Evolutionary conservation across 225 moss, liverwort and hornwort species (phyloP).

Genomic region (Sphagnum contortum): DNA sequence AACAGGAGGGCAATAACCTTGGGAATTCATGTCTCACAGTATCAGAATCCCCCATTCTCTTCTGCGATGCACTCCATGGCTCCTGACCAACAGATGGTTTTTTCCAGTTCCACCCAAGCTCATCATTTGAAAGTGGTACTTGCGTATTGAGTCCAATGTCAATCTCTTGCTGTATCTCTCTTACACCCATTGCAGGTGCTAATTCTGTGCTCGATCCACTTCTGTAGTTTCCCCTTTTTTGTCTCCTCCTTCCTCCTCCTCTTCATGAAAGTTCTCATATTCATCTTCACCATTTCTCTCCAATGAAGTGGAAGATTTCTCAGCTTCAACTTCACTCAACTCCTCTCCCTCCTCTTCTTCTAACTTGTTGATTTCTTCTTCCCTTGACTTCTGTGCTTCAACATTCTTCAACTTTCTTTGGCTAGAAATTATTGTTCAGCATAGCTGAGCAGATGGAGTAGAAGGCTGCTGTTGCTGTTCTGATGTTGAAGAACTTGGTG

Average conservation of each 20-base stretch:
- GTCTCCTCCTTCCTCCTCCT: background rate
- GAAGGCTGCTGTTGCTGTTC: no score
- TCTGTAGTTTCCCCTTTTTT: conserved; percentile 3
- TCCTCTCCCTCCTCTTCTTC: conserved; percentile 34
- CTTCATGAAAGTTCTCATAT: conserved; percentile 9
- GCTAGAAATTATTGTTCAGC: conserved; percentile 21
- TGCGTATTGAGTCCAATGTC: conserved; percentile 10
- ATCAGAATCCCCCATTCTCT: conserved; percentile 77
- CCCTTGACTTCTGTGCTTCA: conserved; percentile 9
- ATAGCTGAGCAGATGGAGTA: no score
- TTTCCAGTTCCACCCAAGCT: conserved; percentile 97
- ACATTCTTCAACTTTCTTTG: conserved; percentile 22
- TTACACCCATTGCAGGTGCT: conserved; percentile 10
- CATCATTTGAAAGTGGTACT: conserved; percentile 42
- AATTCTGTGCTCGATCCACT: background rate
- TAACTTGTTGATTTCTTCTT: conserved; percentile 24
- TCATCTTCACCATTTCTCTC: conserved; percentile 10
- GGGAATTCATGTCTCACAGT: conserved; percentile 32
- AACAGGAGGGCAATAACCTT: no score
- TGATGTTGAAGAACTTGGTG: no score
- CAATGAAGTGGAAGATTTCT: background rate
- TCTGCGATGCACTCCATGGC: conserved; percentile 98
- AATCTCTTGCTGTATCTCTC: conserved; percentile 10
- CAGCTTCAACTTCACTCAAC: conserved; percentile 15
- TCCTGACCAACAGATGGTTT: conserved; percentile 57